Conservation (phyloP, 768 basidiomycete genomes). For the Amanita pseudoporphyria region DNA sequence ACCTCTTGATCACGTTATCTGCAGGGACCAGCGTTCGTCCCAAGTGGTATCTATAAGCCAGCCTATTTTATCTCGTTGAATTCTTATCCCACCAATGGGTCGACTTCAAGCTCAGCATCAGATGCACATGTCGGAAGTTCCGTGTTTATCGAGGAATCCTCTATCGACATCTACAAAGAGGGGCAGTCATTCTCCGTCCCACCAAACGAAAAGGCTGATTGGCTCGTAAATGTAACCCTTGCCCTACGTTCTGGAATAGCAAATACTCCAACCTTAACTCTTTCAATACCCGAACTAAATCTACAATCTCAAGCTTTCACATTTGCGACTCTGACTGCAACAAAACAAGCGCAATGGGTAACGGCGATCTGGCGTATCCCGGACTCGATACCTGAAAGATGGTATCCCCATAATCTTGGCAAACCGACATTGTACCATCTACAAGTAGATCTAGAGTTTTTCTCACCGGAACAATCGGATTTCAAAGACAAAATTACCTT, state of each 20-base stretch:
- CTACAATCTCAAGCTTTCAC: slow-evolving; percentile 26
- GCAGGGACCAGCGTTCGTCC: slow-evolving; percentile 51
- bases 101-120: slow-evolving; percentile 10
- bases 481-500: slow-evolving; percentile 22
- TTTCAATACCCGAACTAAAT: slow-evolving; percentile 39
- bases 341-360: slow-evolving; percentile 27
- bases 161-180: slow-evolving; percentile 45
- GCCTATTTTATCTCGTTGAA: slow-evolving; percentile 39
- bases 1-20: neutral
- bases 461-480: neutral
- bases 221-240: slow-evolving; percentile 46
- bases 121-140: slow-evolving; percentile 11
- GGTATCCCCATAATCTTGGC: slow-evolving; percentile 49
- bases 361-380: slow-evolving; percentile 36
- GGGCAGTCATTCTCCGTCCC: slow-evolving; percentile 36
- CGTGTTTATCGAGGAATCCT: slow-evolving; percentile 41
- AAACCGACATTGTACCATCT: slow-evolving; percentile 46
- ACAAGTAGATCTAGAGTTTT: slow-evolving; percentile 28
- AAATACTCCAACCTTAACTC: slow-evolving; percentile 25
- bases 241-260: slow-evolving; percentile 34
- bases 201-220: slow-evolving; percentile 39
- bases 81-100: slow-evolving; percentile 5
- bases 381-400: slow-evolving; percentile 35
- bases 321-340: slow-evolving; percentile 15
- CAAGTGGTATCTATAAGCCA: slow-evolving; percentile 44